Percentiles rank a stretch among this genome's conserved stretches.
Evolutionary conservation across 1,139 yeast genomes (phyloP).

Genomic region (Debaryomyces fabryi): DNA sequence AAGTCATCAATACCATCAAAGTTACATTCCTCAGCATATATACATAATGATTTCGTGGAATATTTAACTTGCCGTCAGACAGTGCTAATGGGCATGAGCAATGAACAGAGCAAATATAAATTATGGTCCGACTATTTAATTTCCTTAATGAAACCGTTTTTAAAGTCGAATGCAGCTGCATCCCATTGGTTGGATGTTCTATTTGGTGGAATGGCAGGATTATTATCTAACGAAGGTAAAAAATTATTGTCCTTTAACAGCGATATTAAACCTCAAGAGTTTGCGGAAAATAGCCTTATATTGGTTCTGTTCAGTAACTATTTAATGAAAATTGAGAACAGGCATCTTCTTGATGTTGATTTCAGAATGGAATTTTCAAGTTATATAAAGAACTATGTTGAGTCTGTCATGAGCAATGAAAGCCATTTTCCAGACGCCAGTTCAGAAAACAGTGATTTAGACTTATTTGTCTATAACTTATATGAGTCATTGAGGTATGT

Average conservation of each 20-base stretch:
- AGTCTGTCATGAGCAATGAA: conserved; percentile 22
- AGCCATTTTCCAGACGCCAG: conserved; percentile 40
- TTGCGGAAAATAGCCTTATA: conserved; percentile 29
- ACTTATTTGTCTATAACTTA: conserved; percentile 37
- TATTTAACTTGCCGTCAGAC: conserved; percentile 42
- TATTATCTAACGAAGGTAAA: conserved; percentile 26
- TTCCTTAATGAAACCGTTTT: conserved; percentile 30
- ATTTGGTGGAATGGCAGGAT: conserved; percentile 27
- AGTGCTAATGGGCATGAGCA: conserved; percentile 35
- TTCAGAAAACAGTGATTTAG: conserved; percentile 22
- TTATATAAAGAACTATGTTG: conserved; percentile 29
- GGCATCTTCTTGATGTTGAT: conserved; percentile 21
- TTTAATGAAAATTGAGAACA: conserved; percentile 31
- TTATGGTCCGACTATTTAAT: conserved; percentile 39
- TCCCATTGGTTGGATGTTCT: conserved; percentile 43
- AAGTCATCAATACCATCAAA: conserved; percentile 16
- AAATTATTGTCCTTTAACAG: conserved; percentile 21
- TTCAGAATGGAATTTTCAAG: conserved; percentile 37
- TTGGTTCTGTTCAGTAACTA: conserved; percentile 34
- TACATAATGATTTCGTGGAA: conserved; percentile 31
- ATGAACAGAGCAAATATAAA: conserved; percentile 20
- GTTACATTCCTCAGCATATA: conserved; percentile 13
- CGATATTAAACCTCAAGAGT: conserved; percentile 26
- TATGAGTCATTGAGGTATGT: conserved; percentile 34
- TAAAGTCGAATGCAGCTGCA: conserved; percentile 40